Evolutionary conservation across 2,329 filamentous ascomycete species (phyloP).

Genomic region (Macrophomina phaseolina): DNA sequence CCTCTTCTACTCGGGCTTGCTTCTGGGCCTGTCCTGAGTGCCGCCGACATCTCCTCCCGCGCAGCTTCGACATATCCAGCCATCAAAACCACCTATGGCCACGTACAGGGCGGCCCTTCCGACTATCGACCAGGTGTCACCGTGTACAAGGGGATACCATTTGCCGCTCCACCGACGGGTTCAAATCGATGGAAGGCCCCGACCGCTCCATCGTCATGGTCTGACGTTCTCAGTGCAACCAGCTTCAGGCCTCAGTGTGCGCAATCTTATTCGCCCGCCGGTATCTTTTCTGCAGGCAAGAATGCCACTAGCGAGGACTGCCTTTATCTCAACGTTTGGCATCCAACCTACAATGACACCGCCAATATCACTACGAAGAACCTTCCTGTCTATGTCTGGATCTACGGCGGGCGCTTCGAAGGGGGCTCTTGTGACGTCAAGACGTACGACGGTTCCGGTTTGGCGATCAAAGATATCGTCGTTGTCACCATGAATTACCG

Average conservation of each 20-base stretch:
- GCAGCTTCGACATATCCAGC: not conserved
- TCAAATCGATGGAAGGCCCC: constrained; percentile 23
- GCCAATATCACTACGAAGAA: not conserved
- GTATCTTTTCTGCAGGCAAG: constrained; percentile 19
- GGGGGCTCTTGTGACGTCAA: constrained; percentile 18
- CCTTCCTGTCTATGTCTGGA: constrained; percentile 54
- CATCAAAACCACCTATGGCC: constrained; percentile 5
- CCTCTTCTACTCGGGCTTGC: constrained; percentile 1
- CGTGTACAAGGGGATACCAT: constrained; percentile 19
- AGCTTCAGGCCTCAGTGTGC: constrained; percentile 26
- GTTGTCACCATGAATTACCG: constrained; percentile 42
- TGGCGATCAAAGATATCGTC: constrained; percentile 31
- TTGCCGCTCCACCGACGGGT: constrained; percentile 28
- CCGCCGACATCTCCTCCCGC: not conserved
- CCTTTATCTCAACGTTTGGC: constrained; percentile 43
- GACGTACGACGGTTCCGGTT: constrained; percentile 33
- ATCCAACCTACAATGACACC: constrained; percentile 23
- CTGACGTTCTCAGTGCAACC: constrained; percentile 18
- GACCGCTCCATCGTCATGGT: constrained; percentile 11
- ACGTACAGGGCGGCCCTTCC: not conserved
- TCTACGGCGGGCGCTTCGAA: constrained; percentile 47
- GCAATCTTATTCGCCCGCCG: constrained; percentile 3
- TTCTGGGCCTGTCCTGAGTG: not conserved
- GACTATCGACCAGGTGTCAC: constrained; percentile 2
- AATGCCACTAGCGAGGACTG: constrained; percentile 33